Percentiles rank a stretch among this genome's conserved stretches.
Conservation (phyloP, 2,329 filamentous ascomycete genomes). For the Phaeosphaeriaceae sp. region DNA sequence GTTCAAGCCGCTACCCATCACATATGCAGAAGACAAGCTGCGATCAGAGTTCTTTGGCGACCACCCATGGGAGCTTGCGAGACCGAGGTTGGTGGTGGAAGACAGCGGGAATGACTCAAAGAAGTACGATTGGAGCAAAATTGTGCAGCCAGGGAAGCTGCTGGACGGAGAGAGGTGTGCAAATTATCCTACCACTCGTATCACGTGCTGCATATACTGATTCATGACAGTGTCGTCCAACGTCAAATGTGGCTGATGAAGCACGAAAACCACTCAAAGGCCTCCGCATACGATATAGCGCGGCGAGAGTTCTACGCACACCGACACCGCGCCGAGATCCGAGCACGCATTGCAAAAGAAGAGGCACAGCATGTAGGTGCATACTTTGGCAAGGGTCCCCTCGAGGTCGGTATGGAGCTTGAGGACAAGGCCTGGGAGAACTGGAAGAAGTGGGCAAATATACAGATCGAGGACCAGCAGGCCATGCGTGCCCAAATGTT, state of each 20-base stretch:
- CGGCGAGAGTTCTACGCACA: constrained; percentile 90
- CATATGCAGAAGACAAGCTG: constrained; percentile 83
- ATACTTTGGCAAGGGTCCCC: constrained; percentile 79
- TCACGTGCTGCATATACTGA: constrained; percentile 1
- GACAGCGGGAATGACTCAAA: constrained; percentile 81
- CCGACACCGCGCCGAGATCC: constrained; percentile 82
- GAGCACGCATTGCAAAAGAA: constrained; percentile 82
- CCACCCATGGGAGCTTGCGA: constrained; percentile 95
- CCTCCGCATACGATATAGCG: constrained; percentile 81
- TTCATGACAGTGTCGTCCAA: constrained; percentile 77
- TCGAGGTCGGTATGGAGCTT: constrained; percentile 80
- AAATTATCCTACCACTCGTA: not conserved
- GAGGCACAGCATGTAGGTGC: constrained; percentile 86
- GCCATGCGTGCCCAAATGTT: constrained; percentile 55
- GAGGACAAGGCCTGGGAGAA: constrained; percentile 81
- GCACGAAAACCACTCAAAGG: constrained; percentile 61
- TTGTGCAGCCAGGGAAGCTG: constrained; percentile 76
- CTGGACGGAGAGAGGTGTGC: constrained; percentile 82
- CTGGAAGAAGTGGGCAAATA: constrained; percentile 82
- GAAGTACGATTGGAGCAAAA: constrained; percentile 78
- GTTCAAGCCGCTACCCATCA: constrained; percentile 79
- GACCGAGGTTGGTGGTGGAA: constrained; percentile 85
- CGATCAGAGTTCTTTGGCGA: constrained; percentile 86
- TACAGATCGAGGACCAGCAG: constrained; percentile 58
- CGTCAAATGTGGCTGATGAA: constrained; percentile 84